Conservation (phyloP, 192 early-diverging fungal species). For the Coemansia sp. region DNA sequence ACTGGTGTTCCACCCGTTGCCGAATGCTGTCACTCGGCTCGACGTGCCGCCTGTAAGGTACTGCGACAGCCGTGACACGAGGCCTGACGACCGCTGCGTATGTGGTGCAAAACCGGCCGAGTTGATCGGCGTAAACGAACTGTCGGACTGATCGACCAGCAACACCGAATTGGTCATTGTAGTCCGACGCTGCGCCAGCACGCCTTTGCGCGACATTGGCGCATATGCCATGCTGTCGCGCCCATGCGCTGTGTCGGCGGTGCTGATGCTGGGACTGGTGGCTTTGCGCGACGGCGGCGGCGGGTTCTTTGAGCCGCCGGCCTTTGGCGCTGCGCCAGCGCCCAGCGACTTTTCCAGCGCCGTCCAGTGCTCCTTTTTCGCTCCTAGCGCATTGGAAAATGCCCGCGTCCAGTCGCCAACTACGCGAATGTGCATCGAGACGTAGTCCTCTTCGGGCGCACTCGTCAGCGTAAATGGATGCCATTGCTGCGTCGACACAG, state of each 20-base stretch:
- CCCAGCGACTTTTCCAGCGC: conserved; percentile 40
- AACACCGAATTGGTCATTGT: conserved; percentile 39
- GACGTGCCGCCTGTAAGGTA: conserved; percentile 21
- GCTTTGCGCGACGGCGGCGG: conserved; percentile 24
- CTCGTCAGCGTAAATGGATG: conserved; percentile 85
- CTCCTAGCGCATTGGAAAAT: conserved; percentile 69
- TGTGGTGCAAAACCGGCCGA: background rate
- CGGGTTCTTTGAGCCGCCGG: conserved; percentile 10
- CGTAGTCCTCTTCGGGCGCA: conserved; percentile 72
- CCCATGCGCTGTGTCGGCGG: background rate
- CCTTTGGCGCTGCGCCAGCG: conserved; percentile 13
- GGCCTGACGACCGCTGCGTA: conserved; percentile 16
- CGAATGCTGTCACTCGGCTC: background rate
- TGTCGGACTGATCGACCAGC: conserved; percentile 42
- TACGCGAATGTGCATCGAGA: conserved; percentile 73
- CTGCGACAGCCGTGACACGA: conserved; percentile 44
- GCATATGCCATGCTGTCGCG: conserved; percentile 48
- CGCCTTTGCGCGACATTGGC: conserved; percentile 20
- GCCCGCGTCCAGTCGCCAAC: conserved; percentile 72
- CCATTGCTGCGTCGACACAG: conserved; percentile 71
- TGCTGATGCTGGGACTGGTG: conserved; percentile 8
- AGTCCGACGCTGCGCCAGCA: conserved; percentile 11
- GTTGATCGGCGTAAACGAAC: conserved; percentile 13
- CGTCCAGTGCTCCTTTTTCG: conserved; percentile 59
- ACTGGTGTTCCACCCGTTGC: conserved; percentile 12